These are phyloP conservation scores for Abortiporus biennis DNA, from an alignment of 1,284 basidiomycete genomes.

Conservation along the genomic window DNA sequence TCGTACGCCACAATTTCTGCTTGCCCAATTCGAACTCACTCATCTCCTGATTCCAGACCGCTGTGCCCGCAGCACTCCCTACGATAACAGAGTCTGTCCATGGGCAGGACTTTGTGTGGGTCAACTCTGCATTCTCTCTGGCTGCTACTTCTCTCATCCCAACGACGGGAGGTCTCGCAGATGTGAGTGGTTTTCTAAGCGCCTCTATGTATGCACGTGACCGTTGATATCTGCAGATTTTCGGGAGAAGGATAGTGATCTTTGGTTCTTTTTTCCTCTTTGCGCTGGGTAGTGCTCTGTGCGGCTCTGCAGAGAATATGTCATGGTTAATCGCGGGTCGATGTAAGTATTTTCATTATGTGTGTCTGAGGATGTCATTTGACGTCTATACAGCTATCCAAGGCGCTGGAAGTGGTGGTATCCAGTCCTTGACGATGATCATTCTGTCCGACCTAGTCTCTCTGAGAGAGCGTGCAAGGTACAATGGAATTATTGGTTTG, in stretches of 20 bases:
- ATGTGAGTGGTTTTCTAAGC: constrained; percentile 2
- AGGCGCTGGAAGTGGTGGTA: constrained; percentile 38
- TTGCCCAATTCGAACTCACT: neutral
- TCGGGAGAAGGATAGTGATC: constrained; percentile 29
- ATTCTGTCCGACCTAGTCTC: constrained; percentile 36
- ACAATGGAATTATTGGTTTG: constrained; percentile 21
- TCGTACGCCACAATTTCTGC: constrained; percentile 7
- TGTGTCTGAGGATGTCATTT: neutral
- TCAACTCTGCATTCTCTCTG: constrained; percentile 24
- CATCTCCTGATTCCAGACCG: constrained; percentile 17
- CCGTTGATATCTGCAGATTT: constrained; percentile 15
- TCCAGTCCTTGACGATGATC: constrained; percentile 31
- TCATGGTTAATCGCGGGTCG: constrained; percentile 30
- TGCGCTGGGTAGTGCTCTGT: constrained; percentile 29
- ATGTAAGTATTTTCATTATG: constrained; percentile 9
- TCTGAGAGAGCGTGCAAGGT: constrained; percentile 33
- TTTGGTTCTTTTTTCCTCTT: constrained; percentile 29
- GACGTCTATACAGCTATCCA: constrained; percentile 27
- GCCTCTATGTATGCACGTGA: neutral
- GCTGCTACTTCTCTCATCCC: constrained; percentile 25
- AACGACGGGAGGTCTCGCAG: constrained; percentile 22
- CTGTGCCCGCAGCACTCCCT: constrained; percentile 28
- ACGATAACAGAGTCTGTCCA: constrained; percentile 25
- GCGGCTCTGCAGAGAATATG: constrained; percentile 31
- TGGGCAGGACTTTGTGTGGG: constrained; percentile 26